Conservation (phyloP, 176 grass and related monocot species). For the Puya raimondii region DNA sequence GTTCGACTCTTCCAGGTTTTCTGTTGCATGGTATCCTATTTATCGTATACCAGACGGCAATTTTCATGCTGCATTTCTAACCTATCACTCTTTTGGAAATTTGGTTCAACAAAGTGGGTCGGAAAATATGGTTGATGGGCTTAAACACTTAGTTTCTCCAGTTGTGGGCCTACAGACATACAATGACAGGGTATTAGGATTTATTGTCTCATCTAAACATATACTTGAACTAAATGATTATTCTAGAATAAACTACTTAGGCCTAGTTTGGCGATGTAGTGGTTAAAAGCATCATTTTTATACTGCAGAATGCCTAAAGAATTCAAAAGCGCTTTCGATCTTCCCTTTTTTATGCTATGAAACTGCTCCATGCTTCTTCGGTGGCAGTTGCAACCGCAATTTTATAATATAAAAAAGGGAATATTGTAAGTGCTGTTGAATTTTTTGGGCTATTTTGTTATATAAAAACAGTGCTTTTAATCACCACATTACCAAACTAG, state of each 20-base stretch:
- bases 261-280: too few relatives aligned
- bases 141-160: constrained; percentile 26
- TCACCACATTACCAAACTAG: too few relatives aligned
- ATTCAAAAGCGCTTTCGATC: too few relatives aligned
- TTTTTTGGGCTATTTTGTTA: too few relatives aligned
- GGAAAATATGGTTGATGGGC: background rate
- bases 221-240: background rate
- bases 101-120: constrained; percentile 28
- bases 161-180: constrained; percentile 64
- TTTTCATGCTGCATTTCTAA: constrained; percentile 84
- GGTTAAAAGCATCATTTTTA: too few relatives aligned
- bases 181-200: constrained; percentile 60
- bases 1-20: constrained; percentile 62
- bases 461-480: too few relatives aligned
- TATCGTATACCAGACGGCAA: constrained; percentile 74
- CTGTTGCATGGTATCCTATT: constrained; percentile 93
- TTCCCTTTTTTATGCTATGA: too few relatives aligned
- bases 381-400: too few relatives aligned
- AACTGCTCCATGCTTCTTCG: too few relatives aligned
- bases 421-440: too few relatives aligned
- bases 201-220: background rate
- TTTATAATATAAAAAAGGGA: too few relatives aligned
- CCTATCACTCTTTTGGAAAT: constrained; percentile 80
- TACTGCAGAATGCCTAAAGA: too few relatives aligned
- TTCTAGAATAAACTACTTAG: background rate